Base-by-base conservation (phyloP, 805 yeast species). In the Ogataea nitratoaversa region DNA sequence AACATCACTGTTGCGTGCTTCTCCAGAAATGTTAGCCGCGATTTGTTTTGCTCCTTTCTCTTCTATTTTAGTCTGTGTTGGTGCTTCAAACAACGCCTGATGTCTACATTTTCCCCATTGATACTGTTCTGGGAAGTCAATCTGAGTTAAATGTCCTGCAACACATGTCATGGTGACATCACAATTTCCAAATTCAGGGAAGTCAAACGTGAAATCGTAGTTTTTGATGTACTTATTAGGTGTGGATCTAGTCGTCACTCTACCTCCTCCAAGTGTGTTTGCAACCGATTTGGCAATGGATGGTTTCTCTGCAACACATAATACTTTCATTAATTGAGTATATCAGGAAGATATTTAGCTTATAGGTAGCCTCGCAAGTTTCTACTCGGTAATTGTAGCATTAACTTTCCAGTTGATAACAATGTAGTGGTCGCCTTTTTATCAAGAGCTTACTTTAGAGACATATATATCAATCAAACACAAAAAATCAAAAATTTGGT, bases 301-400 rank as follows among this genome's bases (percentile, higher is more conserved):
- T 41, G 95, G 95, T 64, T 93, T 93, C 66, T 93, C 99, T 2
- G 99, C 99, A 41, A 93, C 96, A 65, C 97, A 91, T 35, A 93
- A 75, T 4, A 93, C 77, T 49, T 68, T 80, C 93, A 86, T 84
- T 30, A 29, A 22, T 17, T 19, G 23, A 17, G 12, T 18, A 8
- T 30, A n/a, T 30, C 11, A 30, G 17, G 12, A 12, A 18, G 11
- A 11, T 11, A 8, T 8, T 22, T 22, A 22, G 7, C 11, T 11
- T 8, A 22, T 22, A 22, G 7, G 11, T 11, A 22, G 11, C 9
- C 11, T 7, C 25, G 25, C 9, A 11, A 11, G 9, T 22, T 22
- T 22, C 9, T 22, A 8, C 25, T 22, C 11, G 25, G n/a, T n/a
- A n/a, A n/a, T n/a, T n/a, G n/a, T n/a, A n/a, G n/a, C n/a, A n/a